Evolutionary conservation across 1,284 basidiomycete genomes (phyloP).

Genomic region (Ustilago esculenta): DNA sequence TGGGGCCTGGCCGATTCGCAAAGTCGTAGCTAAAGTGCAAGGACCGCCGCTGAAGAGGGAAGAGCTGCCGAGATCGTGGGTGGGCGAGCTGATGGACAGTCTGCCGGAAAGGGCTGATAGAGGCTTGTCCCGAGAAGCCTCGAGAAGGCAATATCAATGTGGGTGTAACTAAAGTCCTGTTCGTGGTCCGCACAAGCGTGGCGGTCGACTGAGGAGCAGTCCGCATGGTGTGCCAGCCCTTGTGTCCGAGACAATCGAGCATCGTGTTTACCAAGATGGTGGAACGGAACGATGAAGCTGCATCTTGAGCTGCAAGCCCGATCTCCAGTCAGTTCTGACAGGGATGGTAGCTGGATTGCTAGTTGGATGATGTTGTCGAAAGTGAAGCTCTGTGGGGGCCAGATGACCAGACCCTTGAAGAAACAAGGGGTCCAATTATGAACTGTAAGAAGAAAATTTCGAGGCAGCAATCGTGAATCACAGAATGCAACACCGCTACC

Average conservation of each 20-base stretch:
- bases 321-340: no score
- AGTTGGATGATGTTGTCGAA: no score
- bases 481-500: no score
- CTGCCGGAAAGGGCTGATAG: no score
- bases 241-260: slow-evolving; percentile 11
- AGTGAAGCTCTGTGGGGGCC: background rate
- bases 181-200: background rate
- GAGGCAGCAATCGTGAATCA: no score
- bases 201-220: slow-evolving; percentile 2
- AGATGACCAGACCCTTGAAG: background rate
- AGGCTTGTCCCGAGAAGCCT: background rate
- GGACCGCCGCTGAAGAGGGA: no score
- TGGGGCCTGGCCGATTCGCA: slow-evolving; percentile 6
- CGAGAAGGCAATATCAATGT: background rate
- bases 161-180: background rate
- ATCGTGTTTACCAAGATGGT: slow-evolving; percentile 1
- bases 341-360: no score
- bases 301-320: background rate
- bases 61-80: no score
- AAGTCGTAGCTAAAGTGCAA: slow-evolving; percentile 17
- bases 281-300: background rate
- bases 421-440: slow-evolving; percentile 2
- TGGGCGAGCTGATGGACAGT: background rate
- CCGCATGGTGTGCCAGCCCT: slow-evolving; percentile 7
- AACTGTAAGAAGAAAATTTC: slow-evolving; percentile 3